Conservation (phyloP, 2,329 filamentous ascomycete species). For the Atkinsonella texensis region DNA sequence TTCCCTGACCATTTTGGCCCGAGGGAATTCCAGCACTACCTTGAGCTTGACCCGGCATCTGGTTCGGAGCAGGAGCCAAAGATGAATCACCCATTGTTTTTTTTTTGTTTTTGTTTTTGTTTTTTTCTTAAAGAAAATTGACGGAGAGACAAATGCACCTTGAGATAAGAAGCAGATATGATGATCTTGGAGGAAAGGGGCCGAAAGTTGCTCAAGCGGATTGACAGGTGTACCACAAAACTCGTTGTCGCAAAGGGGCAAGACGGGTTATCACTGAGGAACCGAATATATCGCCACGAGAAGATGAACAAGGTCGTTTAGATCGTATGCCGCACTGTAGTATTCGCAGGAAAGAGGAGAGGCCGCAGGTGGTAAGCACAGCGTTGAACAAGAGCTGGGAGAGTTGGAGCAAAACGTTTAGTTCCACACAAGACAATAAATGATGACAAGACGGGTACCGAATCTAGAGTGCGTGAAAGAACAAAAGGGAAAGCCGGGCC, state of each 20-base stretch:
- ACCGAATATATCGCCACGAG: background rate
- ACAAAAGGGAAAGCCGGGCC: constrained; percentile 4
- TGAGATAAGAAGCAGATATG: constrained; percentile 2
- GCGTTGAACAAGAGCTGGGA: background rate
- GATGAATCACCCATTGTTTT: constrained; percentile 65
- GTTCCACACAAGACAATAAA: background rate
- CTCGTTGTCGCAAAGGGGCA: background rate
- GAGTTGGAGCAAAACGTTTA: constrained; percentile 5
- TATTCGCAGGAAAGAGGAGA: constrained; percentile 3
- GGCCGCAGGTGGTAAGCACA: background rate
- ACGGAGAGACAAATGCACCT: background rate
- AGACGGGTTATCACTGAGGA: background rate
- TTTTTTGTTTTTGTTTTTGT: too few species aligned
- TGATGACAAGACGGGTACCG: constrained; percentile 1
- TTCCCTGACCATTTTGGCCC: constrained; percentile 57
- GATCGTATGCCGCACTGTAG: background rate
- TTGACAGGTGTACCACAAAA: background rate
- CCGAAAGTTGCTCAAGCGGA: background rate
- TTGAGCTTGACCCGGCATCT: constrained; percentile 58
- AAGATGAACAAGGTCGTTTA: background rate
- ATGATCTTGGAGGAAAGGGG: background rate
- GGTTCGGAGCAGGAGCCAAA: constrained; percentile 46
- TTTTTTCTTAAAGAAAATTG: background rate
- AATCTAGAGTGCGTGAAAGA: constrained; percentile 4
- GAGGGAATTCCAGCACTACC: constrained; percentile 41